Base-by-base conservation (phyloP, 116 monocot species). In the Iris pallida region DNA sequence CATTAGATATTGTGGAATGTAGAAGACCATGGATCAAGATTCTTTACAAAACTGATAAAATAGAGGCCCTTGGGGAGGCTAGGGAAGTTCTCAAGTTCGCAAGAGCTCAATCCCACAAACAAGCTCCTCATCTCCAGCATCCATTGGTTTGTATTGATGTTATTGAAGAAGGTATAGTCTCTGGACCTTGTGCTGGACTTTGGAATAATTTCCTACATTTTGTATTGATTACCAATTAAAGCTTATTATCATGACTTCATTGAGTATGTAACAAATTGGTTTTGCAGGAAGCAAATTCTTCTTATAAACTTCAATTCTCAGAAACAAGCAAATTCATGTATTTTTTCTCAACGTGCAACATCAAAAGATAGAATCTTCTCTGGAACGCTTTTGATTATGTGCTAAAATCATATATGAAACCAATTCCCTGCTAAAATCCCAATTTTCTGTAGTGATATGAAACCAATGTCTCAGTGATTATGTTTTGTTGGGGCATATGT, bases 251-350 rank as follows among this genome's bases (percentile, higher is more conserved):
- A 64, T 11, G 47, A 2, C 18, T 45, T 64, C 47, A 47, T 14
- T 30, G 12, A 20, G 6, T 13, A 43, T 18, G 43, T n/a, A 51
- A 45, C 2, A 53, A 57, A 45, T 72, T 7, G 17, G 64, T 75
- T 67, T 82, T 73, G 54, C 81, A 96, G 96, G 96, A 96, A 81
- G 84, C 85, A 73, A 66, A 84, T 43, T 53, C 83, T 66, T 92
- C 79, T 71, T 80, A 79, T 66, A 60, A 30, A 16, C 89, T 96
- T 77, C 56, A 89, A 59, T 70, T 71, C 57, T 81, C 96, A 54
- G 92, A 89, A 53, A 83, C 86, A n/a, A 81, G 86, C 85, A 96
- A 85, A 78, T 95, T 63, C 86, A 95, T 80, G 86, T 91, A 58
- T 91, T 95, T 70, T 95, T 76, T 71, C 95, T 52, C 85, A 82